phyloP scores from a whole-genome alignment of 2,329 filamentous ascomycete species.

The Podosphaera fusca region DNA sequence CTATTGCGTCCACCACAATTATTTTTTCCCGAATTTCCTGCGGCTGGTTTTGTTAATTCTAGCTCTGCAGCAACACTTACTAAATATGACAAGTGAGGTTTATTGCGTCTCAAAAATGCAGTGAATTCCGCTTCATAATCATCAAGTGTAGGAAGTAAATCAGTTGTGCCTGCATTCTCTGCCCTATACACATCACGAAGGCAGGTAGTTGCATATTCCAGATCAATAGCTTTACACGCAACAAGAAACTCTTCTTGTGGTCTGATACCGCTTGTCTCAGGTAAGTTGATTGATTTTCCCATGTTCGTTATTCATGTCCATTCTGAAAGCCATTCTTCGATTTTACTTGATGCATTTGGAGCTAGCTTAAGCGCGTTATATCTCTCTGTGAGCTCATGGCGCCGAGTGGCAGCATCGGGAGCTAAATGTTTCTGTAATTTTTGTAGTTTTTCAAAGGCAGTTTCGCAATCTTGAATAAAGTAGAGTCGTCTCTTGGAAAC shows the following conservation, averaged over 20 bases:
- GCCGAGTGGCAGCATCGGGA: not conserved
- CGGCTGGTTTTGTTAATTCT: not conserved
- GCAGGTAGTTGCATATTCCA: not conserved
- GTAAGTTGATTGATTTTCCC: not conserved
- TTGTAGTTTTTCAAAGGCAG: not conserved
- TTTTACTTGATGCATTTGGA: not conserved
- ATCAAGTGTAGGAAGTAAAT: not conserved
- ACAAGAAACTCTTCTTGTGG: not conserved
- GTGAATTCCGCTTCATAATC: not conserved
- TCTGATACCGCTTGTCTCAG: not conserved
- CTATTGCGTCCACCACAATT: not conserved
- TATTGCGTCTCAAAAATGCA: conserved; percentile 1
- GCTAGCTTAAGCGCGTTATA: not conserved
- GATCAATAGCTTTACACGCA: not conserved
- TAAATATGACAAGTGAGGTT: not conserved
- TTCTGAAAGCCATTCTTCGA: not conserved
- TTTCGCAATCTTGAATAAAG: not conserved
- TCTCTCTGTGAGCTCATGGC: not conserved
- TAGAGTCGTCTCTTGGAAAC: not conserved
- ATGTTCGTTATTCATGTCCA: not conserved
- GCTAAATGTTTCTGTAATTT: not conserved
- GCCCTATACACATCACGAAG: not conserved
- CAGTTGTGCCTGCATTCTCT: not conserved
- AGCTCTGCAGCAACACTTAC: not conserved
- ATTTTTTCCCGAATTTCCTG: not conserved